A percentile compares a stretch with the other conserved stretches of the same genome.
Conservation (phyloP, 805 yeast species). For the Candida tammaniensis region DNA sequence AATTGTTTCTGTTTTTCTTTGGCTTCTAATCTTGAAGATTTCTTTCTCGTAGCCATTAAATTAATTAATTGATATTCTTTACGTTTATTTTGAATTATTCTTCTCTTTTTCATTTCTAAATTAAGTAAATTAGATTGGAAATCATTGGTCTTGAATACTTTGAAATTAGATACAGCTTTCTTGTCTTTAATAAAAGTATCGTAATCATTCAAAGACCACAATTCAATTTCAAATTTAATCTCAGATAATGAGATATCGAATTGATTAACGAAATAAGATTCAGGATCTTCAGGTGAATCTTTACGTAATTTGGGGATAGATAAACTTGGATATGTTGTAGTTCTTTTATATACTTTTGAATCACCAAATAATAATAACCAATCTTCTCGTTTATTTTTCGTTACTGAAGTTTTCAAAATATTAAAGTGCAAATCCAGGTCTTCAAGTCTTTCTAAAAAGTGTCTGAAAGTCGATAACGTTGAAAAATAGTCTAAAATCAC, state of each 20-base stretch:
- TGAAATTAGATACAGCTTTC: slow-evolving; percentile 14
- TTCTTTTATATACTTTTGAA: slow-evolving; percentile 48
- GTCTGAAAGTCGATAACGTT: slow-evolving; percentile 43
- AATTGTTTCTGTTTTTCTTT: slow-evolving; percentile 51
- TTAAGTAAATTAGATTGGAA: slow-evolving; percentile 9
- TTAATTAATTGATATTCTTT: slow-evolving; percentile 64
- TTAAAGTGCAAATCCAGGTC: slow-evolving; percentile 15
- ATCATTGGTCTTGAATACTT: slow-evolving; percentile 4
- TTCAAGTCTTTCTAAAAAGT: slow-evolving; percentile 41
- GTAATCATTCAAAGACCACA: slow-evolving; percentile 29
- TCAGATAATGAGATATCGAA: slow-evolving; percentile 26
- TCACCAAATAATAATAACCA: slow-evolving; percentile 46
- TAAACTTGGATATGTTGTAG: slow-evolving; percentile 22
- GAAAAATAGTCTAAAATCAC: slow-evolving; percentile 43
- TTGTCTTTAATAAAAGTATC: slow-evolving; percentile 20
- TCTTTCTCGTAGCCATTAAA: slow-evolving; percentile 64
- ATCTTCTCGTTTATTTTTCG: slow-evolving; percentile 18
- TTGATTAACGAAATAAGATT: slow-evolving; percentile 21
- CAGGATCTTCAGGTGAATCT: slow-evolving; percentile 32
- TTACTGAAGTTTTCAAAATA: slow-evolving; percentile 9
- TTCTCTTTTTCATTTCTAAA: slow-evolving; percentile 52
- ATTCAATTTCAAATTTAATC: slow-evolving; percentile 29
- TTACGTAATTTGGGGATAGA: slow-evolving; percentile 35
- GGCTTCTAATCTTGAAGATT: slow-evolving; percentile 72
- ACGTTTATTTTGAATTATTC: slow-evolving; percentile 50